These are phyloP conservation scores for Starmerella powellii DNA, from an alignment of 805 yeast genomes.

Conservation along the genomic window DNA sequence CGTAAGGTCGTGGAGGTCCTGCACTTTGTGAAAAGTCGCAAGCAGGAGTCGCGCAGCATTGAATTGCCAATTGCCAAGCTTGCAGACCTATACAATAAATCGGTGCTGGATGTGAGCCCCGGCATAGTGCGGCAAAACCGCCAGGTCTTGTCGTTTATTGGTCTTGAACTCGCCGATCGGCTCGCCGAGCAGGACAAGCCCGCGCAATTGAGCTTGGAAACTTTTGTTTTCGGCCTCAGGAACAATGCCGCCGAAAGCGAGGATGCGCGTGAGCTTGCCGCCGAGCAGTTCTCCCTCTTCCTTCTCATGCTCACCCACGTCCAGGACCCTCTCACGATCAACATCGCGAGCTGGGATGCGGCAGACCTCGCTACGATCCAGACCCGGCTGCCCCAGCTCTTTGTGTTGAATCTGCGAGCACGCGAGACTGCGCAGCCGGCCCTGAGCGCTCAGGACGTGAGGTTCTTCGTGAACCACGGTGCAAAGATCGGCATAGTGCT, in stretches of 20 bases:
- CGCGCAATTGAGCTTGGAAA: neutral
- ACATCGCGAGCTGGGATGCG: slow-evolving; percentile 1
- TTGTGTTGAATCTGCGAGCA: slow-evolving; percentile 40
- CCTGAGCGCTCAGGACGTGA: slow-evolving; percentile 41
- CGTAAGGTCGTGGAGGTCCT: slow-evolving; percentile 54
- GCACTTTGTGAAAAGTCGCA: slow-evolving; percentile 42
- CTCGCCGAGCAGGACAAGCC: neutral
- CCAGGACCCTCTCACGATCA: neutral
- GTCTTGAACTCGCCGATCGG: neutral
- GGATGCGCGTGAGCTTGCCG: slow-evolving; percentile 2
- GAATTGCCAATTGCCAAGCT: slow-evolving; percentile 51
- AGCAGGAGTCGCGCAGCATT: slow-evolving; percentile 6
- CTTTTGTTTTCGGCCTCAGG: slow-evolving; percentile 10
- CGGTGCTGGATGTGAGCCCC: neutral
- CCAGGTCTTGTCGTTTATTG: slow-evolving; percentile 11
- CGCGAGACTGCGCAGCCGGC: slow-evolving; percentile 44
- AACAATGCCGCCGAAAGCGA: neutral
- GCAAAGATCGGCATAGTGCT: slow-evolving; percentile 9
- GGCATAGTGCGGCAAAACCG: slow-evolving; percentile 8
- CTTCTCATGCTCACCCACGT: slow-evolving; percentile 4
- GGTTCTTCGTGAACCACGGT: slow-evolving; percentile 45
- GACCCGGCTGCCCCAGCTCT: slow-evolving; percentile 41
- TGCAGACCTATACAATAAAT: slow-evolving; percentile 26
- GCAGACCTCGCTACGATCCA: slow-evolving; percentile 31
- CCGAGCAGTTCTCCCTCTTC: slow-evolving; percentile 17